A percentile compares a stretch with the other conserved stretches of the same genome.
Evolutionary conservation across 2,329 filamentous ascomycete species (phyloP).

Genomic region (Nemania sp.): DNA sequence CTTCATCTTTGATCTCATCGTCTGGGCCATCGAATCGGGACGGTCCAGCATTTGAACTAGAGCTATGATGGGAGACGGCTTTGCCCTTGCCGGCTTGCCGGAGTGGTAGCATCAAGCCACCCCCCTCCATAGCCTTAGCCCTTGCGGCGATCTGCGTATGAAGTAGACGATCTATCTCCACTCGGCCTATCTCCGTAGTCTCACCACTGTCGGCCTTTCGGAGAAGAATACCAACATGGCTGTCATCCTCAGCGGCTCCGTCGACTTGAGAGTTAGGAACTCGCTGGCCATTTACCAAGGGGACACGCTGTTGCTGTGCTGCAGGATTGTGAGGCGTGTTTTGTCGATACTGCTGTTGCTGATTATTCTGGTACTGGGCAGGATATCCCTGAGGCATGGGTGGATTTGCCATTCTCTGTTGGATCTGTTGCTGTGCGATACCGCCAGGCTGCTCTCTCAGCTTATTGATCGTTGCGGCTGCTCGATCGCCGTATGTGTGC

Average conservation of each 20-base stretch:
- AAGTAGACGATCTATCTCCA: conserved; percentile 71
- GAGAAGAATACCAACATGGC: conserved; percentile 64
- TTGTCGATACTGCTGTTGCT: conserved; percentile 40
- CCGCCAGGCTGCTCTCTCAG: conserved; percentile 48
- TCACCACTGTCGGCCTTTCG: conserved; percentile 59
- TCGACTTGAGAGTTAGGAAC: conserved; percentile 69
- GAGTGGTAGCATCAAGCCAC: conserved; percentile 75
- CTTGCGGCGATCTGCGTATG: conserved; percentile 69
- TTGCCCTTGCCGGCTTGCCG: conserved; percentile 55
- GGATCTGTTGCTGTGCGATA: conserved; percentile 32
- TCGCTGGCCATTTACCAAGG: conserved; percentile 48
- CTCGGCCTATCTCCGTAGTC: conserved; percentile 58
- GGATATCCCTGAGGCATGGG: conserved; percentile 33
- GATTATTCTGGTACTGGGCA: conserved; percentile 35
- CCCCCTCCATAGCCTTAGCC: conserved; percentile 73
- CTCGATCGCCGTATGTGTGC: conserved; percentile 64
- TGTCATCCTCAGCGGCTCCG: conserved; percentile 66
- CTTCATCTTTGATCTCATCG: conserved; percentile 58
- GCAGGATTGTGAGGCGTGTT: conserved; percentile 24
- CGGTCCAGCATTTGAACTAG: conserved; percentile 39
- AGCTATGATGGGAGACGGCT: conserved; percentile 35
- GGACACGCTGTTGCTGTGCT: conserved; percentile 42
- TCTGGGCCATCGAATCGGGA: conserved; percentile 67
- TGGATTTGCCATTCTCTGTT: conserved; percentile 34
- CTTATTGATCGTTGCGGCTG: conserved; percentile 69